Conservation (phyloP, 2,329 filamentous ascomycete genomes). For the Aspergillus sp. region DNA sequence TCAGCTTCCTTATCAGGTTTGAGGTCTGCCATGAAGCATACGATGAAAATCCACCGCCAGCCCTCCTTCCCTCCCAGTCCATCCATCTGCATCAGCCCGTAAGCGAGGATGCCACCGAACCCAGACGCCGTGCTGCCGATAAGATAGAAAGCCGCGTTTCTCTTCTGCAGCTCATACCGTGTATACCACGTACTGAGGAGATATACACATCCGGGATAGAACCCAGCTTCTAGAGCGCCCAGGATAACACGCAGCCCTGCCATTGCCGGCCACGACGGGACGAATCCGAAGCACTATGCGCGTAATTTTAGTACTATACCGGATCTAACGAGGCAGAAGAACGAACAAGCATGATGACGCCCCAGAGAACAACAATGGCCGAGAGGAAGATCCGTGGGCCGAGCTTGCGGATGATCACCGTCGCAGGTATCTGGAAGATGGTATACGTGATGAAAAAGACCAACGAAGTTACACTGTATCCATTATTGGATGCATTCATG, state of each 20-base stretch:
- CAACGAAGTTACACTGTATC: constrained; percentile 35
- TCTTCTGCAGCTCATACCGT: neutral
- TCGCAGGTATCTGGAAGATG: constrained; percentile 70
- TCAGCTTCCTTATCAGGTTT: no score
- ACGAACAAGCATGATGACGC: neutral
- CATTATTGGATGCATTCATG: constrained; percentile 19
- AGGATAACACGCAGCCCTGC: constrained; percentile 56
- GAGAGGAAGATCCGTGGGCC: constrained; percentile 45
- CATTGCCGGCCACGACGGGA: constrained; percentile 47
- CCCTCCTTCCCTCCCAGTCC: constrained; percentile 23
- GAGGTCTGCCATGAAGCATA: neutral
- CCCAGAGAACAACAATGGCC: constrained; percentile 21
- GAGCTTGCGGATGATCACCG: constrained; percentile 65
- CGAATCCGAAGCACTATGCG: constrained; percentile 15
- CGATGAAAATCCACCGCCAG: constrained; percentile 25
- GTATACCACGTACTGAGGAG: constrained; percentile 48
- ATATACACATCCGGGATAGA: constrained; percentile 9
- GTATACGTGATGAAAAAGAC: constrained; percentile 75
- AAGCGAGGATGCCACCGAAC: constrained; percentile 42
- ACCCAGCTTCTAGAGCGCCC: constrained; percentile 9
- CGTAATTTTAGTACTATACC: no score
- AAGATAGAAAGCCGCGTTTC: constrained; percentile 40
- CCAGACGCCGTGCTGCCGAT: constrained; percentile 45
- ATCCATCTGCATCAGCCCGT: constrained; percentile 32
- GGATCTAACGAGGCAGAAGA: no score